phyloP scores from a whole-genome alignment of 495 filamentous ascomycete species.

The Polyplosphaeria fusca region DNA sequence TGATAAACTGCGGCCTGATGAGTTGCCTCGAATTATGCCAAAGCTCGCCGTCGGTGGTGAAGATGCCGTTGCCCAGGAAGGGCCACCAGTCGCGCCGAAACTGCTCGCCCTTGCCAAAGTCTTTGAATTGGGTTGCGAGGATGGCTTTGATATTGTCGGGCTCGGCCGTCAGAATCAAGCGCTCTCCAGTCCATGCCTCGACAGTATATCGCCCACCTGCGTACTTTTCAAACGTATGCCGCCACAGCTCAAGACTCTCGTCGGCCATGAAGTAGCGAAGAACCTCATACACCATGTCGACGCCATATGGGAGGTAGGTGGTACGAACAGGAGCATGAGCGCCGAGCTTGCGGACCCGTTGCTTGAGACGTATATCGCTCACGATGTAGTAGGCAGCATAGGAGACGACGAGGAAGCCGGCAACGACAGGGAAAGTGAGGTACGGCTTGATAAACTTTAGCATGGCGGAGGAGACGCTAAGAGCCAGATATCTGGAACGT shows the following conservation, averaged over 20 bases:
- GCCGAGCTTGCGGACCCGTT: slow-evolving; percentile 28
- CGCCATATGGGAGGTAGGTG: slow-evolving; percentile 43
- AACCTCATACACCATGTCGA: slow-evolving; percentile 58
- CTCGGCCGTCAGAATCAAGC: slow-evolving; percentile 52
- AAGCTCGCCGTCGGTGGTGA: slow-evolving; percentile 54
- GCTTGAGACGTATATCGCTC: not conserved
- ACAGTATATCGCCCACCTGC: slow-evolving; percentile 49
- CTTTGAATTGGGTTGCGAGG: slow-evolving; percentile 53
- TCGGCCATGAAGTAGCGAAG: slow-evolving; percentile 51
- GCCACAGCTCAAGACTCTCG: slow-evolving; percentile 61
- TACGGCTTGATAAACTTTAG: not conserved
- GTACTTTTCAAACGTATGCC: slow-evolving; percentile 45
- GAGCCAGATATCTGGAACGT: no score
- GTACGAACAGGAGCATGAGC: slow-evolving; percentile 30
- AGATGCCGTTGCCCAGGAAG: slow-evolving; percentile 57
- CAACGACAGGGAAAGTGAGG: slow-evolving; percentile 2
- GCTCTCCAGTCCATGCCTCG: slow-evolving; percentile 48
- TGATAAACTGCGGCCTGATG: slow-evolving; percentile 58
- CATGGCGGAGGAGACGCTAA: no score
- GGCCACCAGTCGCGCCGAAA: slow-evolving; percentile 53
- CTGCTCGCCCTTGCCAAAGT: slow-evolving; percentile 54
- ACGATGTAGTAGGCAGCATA: not conserved
- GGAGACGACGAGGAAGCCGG: slow-evolving; percentile 8
- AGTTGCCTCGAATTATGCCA: slow-evolving; percentile 54
- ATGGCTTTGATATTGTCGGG: slow-evolving; percentile 59